Percentiles rank a stretch among this genome's conserved stretches.
phyloP scores from a whole-genome alignment of 208 protist genomes.

The Angomonas ambiguus region DNA sequence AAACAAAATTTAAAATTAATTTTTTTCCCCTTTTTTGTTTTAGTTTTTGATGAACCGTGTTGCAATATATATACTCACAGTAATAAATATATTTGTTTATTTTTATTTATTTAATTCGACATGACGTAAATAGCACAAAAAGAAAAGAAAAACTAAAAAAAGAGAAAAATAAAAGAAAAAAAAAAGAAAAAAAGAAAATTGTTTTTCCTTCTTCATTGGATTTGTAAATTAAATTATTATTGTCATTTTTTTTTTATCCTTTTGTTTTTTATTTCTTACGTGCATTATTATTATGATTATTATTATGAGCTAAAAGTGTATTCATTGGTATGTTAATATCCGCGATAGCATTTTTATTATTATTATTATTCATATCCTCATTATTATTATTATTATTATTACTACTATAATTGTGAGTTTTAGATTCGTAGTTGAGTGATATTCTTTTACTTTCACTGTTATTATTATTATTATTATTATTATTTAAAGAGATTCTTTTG shows the following conservation, averaged over 20 bases:
- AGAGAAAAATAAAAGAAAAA: neutral
- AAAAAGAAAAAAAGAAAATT: neutral
- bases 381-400: neutral
- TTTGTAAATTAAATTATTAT: neutral
- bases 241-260: neutral
- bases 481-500: too few relatives aligned
- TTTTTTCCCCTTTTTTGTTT: conserved; percentile 1
- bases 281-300: neutral
- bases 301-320: neutral
- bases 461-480: too few relatives aligned
- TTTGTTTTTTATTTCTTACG: neutral
- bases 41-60: neutral
- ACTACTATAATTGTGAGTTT: too few relatives aligned
- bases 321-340: neutral
- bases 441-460: too few relatives aligned
- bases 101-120: too few relatives aligned
- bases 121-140: too few relatives aligned
- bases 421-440: too few relatives aligned
- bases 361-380: neutral
- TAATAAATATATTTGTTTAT: neutral
- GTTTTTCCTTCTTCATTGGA: neutral
- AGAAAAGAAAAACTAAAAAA: neutral
- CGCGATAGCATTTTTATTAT: neutral
- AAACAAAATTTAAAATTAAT: too few relatives aligned
- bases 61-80: neutral